These are phyloP conservation scores for Meyerozyma elateridarum DNA, from an alignment of 1,139 yeast genomes.

Conservation along the genomic window DNA sequence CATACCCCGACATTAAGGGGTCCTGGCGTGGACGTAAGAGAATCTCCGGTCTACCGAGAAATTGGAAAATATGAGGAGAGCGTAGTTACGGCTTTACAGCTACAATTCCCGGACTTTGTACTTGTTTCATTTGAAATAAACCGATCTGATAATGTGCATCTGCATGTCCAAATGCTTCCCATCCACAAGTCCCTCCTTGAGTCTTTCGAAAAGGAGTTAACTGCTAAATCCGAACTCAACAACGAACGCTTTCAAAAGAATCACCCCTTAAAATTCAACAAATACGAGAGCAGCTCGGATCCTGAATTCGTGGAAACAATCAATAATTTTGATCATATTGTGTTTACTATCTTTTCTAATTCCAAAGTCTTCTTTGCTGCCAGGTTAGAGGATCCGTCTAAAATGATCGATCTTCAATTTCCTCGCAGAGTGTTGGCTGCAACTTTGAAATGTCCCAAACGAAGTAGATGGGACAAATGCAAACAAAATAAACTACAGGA, in stretches of 20 bases:
- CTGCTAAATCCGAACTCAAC: slow-evolving; percentile 41
- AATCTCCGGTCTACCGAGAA: slow-evolving; percentile 22
- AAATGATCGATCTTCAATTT: slow-evolving; percentile 62
- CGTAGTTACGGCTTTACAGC: slow-evolving; percentile 41
- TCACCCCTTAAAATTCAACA: slow-evolving; percentile 38
- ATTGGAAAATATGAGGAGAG: slow-evolving; percentile 37
- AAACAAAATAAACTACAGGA: slow-evolving; percentile 56
- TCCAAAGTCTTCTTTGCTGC: slow-evolving; percentile 19
- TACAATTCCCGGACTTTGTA: slow-evolving; percentile 29
- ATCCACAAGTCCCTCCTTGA: slow-evolving; percentile 39
- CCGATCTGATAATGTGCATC: slow-evolving; percentile 54
- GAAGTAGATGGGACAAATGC: slow-evolving; percentile 74
- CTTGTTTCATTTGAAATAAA: slow-evolving; percentile 61
- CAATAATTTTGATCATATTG: slow-evolving; percentile 36
- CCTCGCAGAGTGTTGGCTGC: slow-evolving; percentile 73
- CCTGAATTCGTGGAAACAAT: slow-evolving; percentile 20
- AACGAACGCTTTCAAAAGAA: slow-evolving; percentile 45
- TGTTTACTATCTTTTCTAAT: slow-evolving; percentile 28
- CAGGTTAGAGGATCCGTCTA: slow-evolving; percentile 20
- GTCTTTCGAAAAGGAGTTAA: slow-evolving; percentile 30
- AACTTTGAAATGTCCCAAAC: slow-evolving; percentile 51
- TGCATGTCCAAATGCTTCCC: slow-evolving; percentile 62
- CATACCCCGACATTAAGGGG: slow-evolving; percentile 52
- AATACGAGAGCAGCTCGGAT: slow-evolving; percentile 22
- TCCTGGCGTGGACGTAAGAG: slow-evolving; percentile 12